Evolutionary conservation across 2,329 filamentous ascomycete genomes (phyloP).

Genomic region (Furcasterigmium sp.): DNA sequence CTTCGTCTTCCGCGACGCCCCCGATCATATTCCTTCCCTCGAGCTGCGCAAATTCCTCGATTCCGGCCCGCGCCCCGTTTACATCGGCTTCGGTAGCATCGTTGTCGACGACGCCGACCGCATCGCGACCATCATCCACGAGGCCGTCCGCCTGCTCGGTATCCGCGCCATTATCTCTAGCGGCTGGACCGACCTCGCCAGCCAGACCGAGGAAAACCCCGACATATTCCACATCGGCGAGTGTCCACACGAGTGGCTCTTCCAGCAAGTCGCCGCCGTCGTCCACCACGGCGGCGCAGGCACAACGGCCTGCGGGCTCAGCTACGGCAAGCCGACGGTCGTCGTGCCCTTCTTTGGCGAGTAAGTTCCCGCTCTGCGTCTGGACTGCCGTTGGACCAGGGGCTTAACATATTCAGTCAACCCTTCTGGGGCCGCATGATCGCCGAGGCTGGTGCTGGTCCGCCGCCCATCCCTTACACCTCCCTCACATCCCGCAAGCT

Average conservation of each 20-base stretch:
- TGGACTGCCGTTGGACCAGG: too few species aligned
- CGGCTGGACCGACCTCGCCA: slow-evolving; percentile 7
- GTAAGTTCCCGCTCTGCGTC: neutral
- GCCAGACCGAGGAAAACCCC: slow-evolving; percentile 3
- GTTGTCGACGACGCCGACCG: slow-evolving; percentile 6
- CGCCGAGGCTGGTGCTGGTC: slow-evolving; percentile 9
- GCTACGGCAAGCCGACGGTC: slow-evolving; percentile 8
- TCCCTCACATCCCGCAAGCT: slow-evolving; percentile 9
- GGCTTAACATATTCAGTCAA: too few species aligned
- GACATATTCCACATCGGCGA: slow-evolving; percentile 9
- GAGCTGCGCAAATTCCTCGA: slow-evolving; percentile 51
- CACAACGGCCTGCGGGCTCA: slow-evolving; percentile 8
- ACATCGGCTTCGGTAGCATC: slow-evolving; percentile 9
- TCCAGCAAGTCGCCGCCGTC: slow-evolving; percentile 9
- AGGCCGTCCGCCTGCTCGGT: slow-evolving; percentile 5
- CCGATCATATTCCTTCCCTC: slow-evolving; percentile 46
- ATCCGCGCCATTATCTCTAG: slow-evolving; percentile 10
- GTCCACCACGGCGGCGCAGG: slow-evolving; percentile 10
- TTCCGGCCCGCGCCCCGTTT: slow-evolving; percentile 41
- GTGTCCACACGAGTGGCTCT: slow-evolving; percentile 10
- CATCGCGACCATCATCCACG: slow-evolving; percentile 9
- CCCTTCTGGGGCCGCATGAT: slow-evolving; percentile 10
- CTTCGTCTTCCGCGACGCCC: slow-evolving; percentile 57
- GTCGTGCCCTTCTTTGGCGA: slow-evolving; percentile 11
- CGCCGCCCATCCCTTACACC: slow-evolving; percentile 9